A percentile compares a stretch with the other conserved stretches of the same genome.
These are phyloP conservation scores for Pisolithus microcarpus DNA, from an alignment of 768 basidiomycete genomes.

Conservation along the genomic window DNA sequence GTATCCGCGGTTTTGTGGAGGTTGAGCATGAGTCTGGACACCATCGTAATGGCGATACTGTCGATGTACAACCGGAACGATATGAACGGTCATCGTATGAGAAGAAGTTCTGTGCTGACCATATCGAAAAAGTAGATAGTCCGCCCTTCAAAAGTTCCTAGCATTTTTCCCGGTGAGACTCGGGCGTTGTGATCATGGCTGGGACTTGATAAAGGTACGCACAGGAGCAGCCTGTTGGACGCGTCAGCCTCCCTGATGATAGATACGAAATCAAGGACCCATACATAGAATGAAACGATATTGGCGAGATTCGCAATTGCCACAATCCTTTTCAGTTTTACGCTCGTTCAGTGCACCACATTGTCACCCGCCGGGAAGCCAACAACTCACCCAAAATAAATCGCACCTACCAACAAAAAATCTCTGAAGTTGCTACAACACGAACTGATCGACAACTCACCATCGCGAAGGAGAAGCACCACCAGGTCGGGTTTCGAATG, in stretches of 20 bases:
- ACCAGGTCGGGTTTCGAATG: constrained; percentile 29
- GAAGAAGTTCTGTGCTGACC: constrained; percentile 24
- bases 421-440: neutral
- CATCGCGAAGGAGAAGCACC: constrained; percentile 41
- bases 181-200: neutral
- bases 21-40: constrained; percentile 52
- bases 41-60: constrained; percentile 45
- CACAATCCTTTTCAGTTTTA: constrained; percentile 36
- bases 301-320: constrained; percentile 45
- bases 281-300: constrained; percentile 34
- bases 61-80: neutral
- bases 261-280: constrained; percentile 1
- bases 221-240: constrained; percentile 1
- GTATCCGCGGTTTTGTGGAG: constrained; percentile 35
- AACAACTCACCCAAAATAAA: constrained; percentile 47
- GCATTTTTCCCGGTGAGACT: neutral
- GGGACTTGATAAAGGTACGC: neutral
- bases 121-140: constrained; percentile 44
- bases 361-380: neutral
- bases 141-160: constrained; percentile 41
- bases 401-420: constrained; percentile 31
- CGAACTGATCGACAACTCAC: constrained; percentile 24
- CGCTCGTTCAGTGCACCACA: constrained; percentile 10
- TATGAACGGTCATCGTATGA: neutral
- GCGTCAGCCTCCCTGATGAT: neutral